Conservation (phyloP, 805 yeast species). For the Phaffomyces opuntiae region DNA sequence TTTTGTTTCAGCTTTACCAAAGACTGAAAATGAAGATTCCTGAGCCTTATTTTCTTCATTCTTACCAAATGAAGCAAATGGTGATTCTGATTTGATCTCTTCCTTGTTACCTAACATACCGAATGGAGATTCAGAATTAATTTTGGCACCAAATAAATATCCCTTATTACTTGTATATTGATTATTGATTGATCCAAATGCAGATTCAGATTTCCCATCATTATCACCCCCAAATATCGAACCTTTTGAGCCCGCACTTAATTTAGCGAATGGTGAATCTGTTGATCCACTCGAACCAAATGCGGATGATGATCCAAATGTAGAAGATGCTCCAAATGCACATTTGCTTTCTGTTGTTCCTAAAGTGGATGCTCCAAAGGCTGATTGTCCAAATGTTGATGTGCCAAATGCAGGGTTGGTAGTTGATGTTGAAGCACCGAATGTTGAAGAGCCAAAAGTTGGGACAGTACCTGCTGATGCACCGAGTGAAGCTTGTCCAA, state of each 20-base stretch:
- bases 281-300: neutral
- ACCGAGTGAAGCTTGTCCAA: conserved; percentile 18
- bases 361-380: conserved; percentile 10
- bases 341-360: conserved; percentile 8
- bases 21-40: conserved; percentile 15
- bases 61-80: conserved; percentile 3
- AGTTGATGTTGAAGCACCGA: neutral
- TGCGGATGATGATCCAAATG: conserved; percentile 17
- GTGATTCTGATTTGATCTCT: neutral
- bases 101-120: neutral
- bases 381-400: conserved; percentile 6
- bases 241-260: too few relatives aligned
- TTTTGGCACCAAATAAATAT: neutral
- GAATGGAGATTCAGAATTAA: conserved; percentile 3
- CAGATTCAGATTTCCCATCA: neutral
- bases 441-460: conserved; percentile 5
- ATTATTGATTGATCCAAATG: neutral
- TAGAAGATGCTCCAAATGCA: conserved; percentile 19
- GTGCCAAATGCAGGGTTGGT: neutral
- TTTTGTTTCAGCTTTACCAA: conserved; percentile 10
- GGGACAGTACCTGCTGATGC: conserved; percentile 4
- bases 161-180: neutral
- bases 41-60: neutral
- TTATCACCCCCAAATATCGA: too few relatives aligned
- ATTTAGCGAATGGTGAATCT: too few relatives aligned